A percentile compares a stretch with the other conserved stretches of the same genome.
Evolutionary conservation across 2,329 filamentous ascomycete species (phyloP).

Genomic region (Chaetomium olivaceum): DNA sequence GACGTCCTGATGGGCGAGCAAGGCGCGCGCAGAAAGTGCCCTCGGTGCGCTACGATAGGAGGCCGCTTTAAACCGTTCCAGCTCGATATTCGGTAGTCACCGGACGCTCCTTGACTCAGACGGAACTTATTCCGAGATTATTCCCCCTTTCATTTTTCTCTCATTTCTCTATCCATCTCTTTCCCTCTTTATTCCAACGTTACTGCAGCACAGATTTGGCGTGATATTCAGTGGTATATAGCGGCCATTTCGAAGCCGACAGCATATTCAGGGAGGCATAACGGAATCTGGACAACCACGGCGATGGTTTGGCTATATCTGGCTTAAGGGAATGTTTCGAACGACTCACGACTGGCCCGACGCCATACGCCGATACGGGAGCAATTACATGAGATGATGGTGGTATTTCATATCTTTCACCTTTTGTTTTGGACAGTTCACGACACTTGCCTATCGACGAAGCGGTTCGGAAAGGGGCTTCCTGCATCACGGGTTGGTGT

Average conservation of each 20-base stretch:
- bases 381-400: background rate
- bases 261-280: background rate
- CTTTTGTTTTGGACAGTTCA: background rate
- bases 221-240: slow-evolving; percentile 1
- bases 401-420: background rate
- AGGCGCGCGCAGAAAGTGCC: slow-evolving; percentile 74
- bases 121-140: background rate
- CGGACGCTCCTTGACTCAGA: background rate
- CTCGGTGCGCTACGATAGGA: slow-evolving; percentile 75
- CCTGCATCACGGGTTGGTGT: background rate
- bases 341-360: background rate
- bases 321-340: slow-evolving; percentile 2
- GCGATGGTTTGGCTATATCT: background rate
- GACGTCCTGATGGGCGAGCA: slow-evolving; percentile 76
- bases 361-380: background rate
- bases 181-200: slow-evolving; percentile 17
- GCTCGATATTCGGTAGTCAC: slow-evolving; percentile 61
- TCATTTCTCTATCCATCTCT: slow-evolving; percentile 17
- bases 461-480: background rate
- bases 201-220: slow-evolving; percentile 4
- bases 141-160: slow-evolving; percentile 10
- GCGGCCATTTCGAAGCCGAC: background rate
- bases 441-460: background rate
- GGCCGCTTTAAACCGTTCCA: slow-evolving; percentile 83
- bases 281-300: background rate